These are phyloP conservation scores for Medicago lupulina DNA, from an alignment of 306 rosid genomes.

Conservation along the genomic window DNA sequence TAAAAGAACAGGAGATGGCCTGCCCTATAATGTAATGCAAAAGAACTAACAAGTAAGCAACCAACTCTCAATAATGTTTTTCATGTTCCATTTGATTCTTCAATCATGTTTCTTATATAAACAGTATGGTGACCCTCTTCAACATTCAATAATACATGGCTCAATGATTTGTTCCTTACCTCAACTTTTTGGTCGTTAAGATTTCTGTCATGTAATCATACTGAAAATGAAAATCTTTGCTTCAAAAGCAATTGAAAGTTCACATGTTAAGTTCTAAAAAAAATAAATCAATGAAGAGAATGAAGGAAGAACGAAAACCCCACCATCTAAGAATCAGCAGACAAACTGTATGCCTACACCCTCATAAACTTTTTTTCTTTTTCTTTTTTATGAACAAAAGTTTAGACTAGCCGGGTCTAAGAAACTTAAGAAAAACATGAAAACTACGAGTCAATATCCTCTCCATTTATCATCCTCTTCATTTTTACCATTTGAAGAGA, in stretches of 20 bases:
- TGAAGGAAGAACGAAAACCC: background rate
- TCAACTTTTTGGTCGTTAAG: constrained; percentile 35
- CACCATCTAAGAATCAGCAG: background rate
- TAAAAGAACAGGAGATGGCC: background rate
- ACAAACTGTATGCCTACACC: background rate
- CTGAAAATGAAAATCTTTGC: constrained; percentile 28
- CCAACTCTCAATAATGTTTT: constrained; percentile 44
- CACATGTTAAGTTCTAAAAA: constrained; percentile 28
- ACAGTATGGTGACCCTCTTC: background rate
- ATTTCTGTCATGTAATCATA: constrained; percentile 40
- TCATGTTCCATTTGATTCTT: constrained; percentile 46
- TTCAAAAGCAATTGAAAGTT: constrained; percentile 44
- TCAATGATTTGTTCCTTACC: constrained; percentile 45
- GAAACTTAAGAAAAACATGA: no score
- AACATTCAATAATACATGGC: constrained; percentile 36
- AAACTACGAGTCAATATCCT: no score
- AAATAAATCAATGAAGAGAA: background rate
- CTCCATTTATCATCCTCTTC: no score
- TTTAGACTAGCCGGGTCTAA: background rate
- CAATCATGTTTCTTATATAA: constrained; percentile 31
- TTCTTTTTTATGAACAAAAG: no score
- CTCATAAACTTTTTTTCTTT: background rate
- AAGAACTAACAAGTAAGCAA: constrained; percentile 17
- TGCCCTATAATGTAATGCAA: background rate
- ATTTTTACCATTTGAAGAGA: no score